phyloP scores from a whole-genome alignment of 2,329 filamentous ascomycete species.

The Aphanoascus verrucosus region DNA sequence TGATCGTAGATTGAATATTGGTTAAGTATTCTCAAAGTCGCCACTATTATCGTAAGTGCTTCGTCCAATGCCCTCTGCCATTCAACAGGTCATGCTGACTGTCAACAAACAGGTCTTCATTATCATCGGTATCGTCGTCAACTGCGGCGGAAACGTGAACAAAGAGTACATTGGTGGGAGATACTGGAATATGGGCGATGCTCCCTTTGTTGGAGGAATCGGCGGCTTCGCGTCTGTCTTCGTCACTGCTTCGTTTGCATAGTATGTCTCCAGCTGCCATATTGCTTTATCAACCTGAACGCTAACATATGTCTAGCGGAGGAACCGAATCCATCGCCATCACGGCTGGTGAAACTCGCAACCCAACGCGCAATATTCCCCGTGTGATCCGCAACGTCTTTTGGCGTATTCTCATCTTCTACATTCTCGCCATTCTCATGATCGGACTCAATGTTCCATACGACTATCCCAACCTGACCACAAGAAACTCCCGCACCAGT shows the following conservation, averaged over 20 bases:
- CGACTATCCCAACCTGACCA: slow-evolving; percentile 38
- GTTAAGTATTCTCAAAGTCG: slow-evolving; percentile 34
- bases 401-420: slow-evolving; percentile 51
- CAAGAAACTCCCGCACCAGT: slow-evolving; percentile 38
- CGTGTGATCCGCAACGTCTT: slow-evolving; percentile 56
- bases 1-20: slow-evolving; percentile 30
- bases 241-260: slow-evolving; percentile 53
- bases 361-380: slow-evolving; percentile 51
- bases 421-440: slow-evolving; percentile 42
- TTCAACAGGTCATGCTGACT: slow-evolving; percentile 8
- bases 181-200: slow-evolving; percentile 49
- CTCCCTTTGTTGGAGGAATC: slow-evolving; percentile 55
- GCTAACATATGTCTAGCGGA: slow-evolving; percentile 27
- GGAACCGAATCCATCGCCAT: slow-evolving; percentile 57
- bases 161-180: slow-evolving; percentile 49
- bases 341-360: slow-evolving; percentile 55
- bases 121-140: slow-evolving; percentile 51
- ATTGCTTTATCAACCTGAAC: not conserved
- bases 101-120: slow-evolving; percentile 44
- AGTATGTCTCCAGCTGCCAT: slow-evolving; percentile 28
- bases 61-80: slow-evolving; percentile 16
- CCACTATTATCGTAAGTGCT: slow-evolving; percentile 32
- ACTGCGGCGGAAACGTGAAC: slow-evolving; percentile 46
- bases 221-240: slow-evolving; percentile 57
- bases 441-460: slow-evolving; percentile 53